Conservation (phyloP, 768 basidiomycete species). For the Mrakia blollopis region DNA sequence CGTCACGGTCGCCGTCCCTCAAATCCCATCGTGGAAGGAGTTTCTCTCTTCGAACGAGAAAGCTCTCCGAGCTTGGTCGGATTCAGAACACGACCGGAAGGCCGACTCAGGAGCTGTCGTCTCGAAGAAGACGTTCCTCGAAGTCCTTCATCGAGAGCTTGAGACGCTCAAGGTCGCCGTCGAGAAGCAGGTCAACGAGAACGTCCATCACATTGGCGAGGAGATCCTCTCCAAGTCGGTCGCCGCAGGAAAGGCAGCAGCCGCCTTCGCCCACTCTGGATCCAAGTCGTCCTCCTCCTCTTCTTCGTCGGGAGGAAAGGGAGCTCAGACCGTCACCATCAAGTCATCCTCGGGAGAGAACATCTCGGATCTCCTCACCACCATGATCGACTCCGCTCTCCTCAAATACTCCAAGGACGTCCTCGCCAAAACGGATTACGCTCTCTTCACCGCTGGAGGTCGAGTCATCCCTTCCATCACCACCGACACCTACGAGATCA, state of each 20-base stretch:
- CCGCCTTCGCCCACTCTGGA: background rate
- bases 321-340: background rate
- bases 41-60: slow-evolving; percentile 42
- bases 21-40: slow-evolving; percentile 38
- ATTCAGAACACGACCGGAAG: slow-evolving; percentile 39
- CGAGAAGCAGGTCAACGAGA: slow-evolving; percentile 35
- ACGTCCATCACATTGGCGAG: slow-evolving; percentile 36
- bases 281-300: background rate
- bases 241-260: slow-evolving; percentile 16
- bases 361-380: slow-evolving; percentile 58
- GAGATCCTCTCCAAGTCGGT: slow-evolving; percentile 37
- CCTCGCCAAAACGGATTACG: slow-evolving; percentile 78
- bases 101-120: slow-evolving; percentile 40
- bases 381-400: slow-evolving; percentile 72
- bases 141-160: slow-evolving; percentile 44
- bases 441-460: slow-evolving; percentile 75
- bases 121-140: slow-evolving; percentile 42
- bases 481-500: slow-evolving; percentile 65
- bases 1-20: slow-evolving; percentile 1
- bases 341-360: slow-evolving; percentile 5
- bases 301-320: background rate
- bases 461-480: slow-evolving; percentile 76
- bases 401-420: slow-evolving; percentile 66
- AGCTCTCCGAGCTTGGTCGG: slow-evolving; percentile 41
- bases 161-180: slow-evolving; percentile 37